Percentiles rank a stretch among this genome's conserved stretches.
Conservation (phyloP, 2,329 filamentous ascomycete genomes). For the Fusarium caatingaense region DNA sequence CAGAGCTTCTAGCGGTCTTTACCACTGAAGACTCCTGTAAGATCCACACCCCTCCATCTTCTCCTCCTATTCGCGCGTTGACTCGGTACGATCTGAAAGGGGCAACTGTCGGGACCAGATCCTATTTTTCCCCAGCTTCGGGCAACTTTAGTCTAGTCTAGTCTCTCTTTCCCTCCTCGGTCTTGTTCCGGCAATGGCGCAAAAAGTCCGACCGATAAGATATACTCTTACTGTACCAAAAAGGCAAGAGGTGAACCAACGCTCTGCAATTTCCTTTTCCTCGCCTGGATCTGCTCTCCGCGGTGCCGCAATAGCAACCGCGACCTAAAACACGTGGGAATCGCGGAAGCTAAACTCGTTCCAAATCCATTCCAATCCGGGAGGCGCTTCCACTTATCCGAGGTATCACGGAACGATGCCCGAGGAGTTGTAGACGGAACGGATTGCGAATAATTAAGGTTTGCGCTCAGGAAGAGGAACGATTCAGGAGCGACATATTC, state of each 20-base stretch:
- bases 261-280: not conserved
- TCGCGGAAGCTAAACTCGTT: slow-evolving; percentile 26
- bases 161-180: slow-evolving; percentile 9
- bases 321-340: slow-evolving; percentile 35
- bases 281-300: slow-evolving; percentile 1
- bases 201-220: slow-evolving; percentile 4
- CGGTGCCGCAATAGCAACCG: slow-evolving; percentile 28
- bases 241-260: slow-evolving; percentile 1
- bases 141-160: slow-evolving; percentile 9
- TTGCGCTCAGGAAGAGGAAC: not conserved
- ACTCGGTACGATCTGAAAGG: slow-evolving; percentile 5
- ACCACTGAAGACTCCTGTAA: not conserved
- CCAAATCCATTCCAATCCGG: not conserved
- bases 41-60: slow-evolving; percentile 14
- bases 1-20: not conserved
- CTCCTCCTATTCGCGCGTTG: slow-evolving; percentile 5
- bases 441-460: slow-evolving; percentile 7
- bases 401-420: slow-evolving; percentile 14
- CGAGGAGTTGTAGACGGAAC: slow-evolving; percentile 4
- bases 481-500: slow-evolving; percentile 17
- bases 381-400: slow-evolving; percentile 15
- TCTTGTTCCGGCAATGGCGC: slow-evolving; percentile 15
- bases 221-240: not conserved
- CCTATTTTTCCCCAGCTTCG: slow-evolving; percentile 22
- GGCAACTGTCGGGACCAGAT: not conserved